Percentiles rank a stretch among this genome's conserved stretches.
Conservation (phyloP, 1,284 basidiomycete genomes). For the Neonothopanus nambi region DNA sequence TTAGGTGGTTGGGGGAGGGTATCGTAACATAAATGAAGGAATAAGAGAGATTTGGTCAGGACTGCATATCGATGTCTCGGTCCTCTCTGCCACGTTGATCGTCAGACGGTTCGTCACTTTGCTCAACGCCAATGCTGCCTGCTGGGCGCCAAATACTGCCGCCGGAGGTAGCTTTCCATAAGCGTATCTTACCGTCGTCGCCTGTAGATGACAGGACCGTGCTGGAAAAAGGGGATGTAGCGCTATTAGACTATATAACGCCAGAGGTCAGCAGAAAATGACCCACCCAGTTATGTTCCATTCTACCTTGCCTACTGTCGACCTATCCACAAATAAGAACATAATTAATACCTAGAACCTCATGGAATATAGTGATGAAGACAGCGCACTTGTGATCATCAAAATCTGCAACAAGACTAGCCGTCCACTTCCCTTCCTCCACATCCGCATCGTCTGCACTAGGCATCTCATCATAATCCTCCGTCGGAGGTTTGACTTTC, state of each 20-base stretch:
- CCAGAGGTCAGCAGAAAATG: not conserved
- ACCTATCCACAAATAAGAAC: slow-evolving; percentile 40
- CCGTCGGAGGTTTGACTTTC: slow-evolving; percentile 62
- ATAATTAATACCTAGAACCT: not conserved
- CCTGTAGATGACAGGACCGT: slow-evolving; percentile 88
- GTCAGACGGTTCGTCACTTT: slow-evolving; percentile 25
- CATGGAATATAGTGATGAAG: slow-evolving; percentile 1
- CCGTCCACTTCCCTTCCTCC: slow-evolving; percentile 63
- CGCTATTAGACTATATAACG: too few relatives aligned
- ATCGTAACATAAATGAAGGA: too few relatives aligned
- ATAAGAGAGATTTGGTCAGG: too few relatives aligned
- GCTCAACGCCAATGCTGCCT: slow-evolving; percentile 76
- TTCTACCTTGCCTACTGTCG: slow-evolving; percentile 71
- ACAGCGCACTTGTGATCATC: slow-evolving; percentile 73
- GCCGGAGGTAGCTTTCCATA: slow-evolving; percentile 83
- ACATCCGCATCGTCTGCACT: slow-evolving; percentile 33
- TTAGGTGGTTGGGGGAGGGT: not conserved
- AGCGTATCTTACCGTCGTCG: slow-evolving; percentile 83
- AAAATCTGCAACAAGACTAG: slow-evolving; percentile 79
- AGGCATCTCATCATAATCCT: slow-evolving; percentile 37
- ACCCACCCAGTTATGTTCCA: slow-evolving; percentile 88
- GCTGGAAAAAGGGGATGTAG: too few relatives aligned
- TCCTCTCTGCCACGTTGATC: not conserved
- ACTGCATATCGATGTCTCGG: slow-evolving; percentile 1
- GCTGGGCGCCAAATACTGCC: slow-evolving; percentile 76